These are phyloP conservation scores for Elongisporangium prolatum DNA, from an alignment of 352 stramenopile genomes.

Conservation along the genomic window DNA sequence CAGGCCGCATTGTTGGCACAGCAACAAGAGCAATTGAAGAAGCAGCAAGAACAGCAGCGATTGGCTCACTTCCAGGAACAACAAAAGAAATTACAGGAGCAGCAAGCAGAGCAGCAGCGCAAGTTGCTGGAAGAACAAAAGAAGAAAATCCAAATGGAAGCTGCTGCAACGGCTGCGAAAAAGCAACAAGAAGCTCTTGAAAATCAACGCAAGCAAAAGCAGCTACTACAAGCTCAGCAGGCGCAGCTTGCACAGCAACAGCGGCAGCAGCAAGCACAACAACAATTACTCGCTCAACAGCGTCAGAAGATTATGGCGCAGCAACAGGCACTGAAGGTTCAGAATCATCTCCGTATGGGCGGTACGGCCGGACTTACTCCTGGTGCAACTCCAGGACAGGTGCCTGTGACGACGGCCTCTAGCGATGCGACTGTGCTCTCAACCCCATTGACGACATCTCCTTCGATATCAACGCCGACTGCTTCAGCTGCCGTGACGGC, in stretches of 20 bases:
- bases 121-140: conserved; percentile 65
- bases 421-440: conserved; percentile 14
- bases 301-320: conserved; percentile 16
- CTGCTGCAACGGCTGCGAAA: conserved; percentile 38
- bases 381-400: conserved; percentile 9
- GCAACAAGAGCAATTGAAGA: conserved; percentile 59
- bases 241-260: conserved; percentile 31
- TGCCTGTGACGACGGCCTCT: conserved; percentile 4
- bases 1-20: conserved; percentile 13
- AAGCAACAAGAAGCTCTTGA: conserved; percentile 63
- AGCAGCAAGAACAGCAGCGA: conserved; percentile 57
- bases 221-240: conserved; percentile 38
- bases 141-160: conserved; percentile 67
- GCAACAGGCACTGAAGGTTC: conserved; percentile 43
- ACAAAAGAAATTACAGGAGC: conserved; percentile 64
- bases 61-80: conserved; percentile 54
- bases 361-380: conserved; percentile 1
- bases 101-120: conserved; percentile 57
- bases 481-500: conserved; percentile 13
- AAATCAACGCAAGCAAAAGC: conserved; percentile 63
- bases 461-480: background rate
- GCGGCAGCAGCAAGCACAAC: conserved; percentile 12
- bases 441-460: conserved; percentile 1
- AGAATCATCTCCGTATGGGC: conserved; percentile 37
- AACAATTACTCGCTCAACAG: conserved; percentile 36